Evolutionary conservation across 2,329 filamentous ascomycete genomes (phyloP).

Genomic region (Trichoderma atrobrunneum): DNA sequence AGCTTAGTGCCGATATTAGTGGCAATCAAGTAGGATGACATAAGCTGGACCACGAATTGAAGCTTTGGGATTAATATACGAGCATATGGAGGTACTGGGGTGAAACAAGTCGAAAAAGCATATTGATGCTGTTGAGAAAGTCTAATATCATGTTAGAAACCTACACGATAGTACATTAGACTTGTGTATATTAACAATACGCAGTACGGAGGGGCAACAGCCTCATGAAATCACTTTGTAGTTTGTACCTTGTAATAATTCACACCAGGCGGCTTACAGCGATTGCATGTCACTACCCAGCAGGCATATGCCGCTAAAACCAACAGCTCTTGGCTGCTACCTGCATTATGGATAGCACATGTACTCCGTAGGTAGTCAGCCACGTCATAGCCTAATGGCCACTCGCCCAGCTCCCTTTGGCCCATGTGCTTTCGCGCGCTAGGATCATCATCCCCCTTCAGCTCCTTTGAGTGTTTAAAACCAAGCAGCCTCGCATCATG

Average conservation of each 20-base stretch:
- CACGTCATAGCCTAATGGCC: slow-evolving; percentile 8
- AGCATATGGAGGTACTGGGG: not conserved
- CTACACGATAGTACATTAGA: not conserved
- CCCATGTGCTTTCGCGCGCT: slow-evolving; percentile 8
- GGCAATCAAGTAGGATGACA: not conserved
- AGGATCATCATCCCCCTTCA: slow-evolving; percentile 3
- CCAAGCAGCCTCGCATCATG: not conserved
- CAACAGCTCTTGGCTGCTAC: not conserved
- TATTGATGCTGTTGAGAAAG: not conserved
- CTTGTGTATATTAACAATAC: not conserved
- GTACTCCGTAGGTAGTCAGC: not conserved
- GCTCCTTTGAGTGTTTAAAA: not conserved
- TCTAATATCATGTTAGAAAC: not conserved
- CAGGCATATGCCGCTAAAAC: not conserved
- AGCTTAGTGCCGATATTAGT: slow-evolving; percentile 6
- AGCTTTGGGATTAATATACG: not conserved
- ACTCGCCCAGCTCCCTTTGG: slow-evolving; percentile 2
- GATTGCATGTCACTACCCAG: not conserved
- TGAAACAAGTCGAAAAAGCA: not conserved
- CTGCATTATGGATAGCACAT: not conserved
- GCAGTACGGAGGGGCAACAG: not conserved
- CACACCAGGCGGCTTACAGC: not conserved
- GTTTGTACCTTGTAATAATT: too few relatives aligned
- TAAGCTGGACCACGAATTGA: not conserved
- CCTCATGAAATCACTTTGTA: not conserved